phyloP scores from a whole-genome alignment of 371 early-diverging fungal genomes.

The Apophysomyces trapeziformis region DNA sequence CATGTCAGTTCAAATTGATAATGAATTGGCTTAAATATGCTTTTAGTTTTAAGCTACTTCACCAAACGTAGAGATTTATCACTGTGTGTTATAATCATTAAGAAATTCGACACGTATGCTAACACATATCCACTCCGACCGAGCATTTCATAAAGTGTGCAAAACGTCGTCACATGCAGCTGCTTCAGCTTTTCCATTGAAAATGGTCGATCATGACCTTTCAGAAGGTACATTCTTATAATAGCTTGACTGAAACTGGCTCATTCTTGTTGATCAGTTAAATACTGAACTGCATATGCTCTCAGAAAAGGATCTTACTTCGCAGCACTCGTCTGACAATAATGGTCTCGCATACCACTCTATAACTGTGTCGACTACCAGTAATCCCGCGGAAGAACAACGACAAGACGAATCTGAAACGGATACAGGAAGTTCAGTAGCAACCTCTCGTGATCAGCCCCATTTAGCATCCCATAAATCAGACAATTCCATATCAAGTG shows the following conservation, averaged over 20 bases:
- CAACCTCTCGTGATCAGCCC: not conserved
- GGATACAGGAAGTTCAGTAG: not conserved
- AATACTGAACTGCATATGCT: not conserved
- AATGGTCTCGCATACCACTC: not conserved
- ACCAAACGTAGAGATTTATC: no score
- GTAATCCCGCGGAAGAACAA: not conserved
- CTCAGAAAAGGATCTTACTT: not conserved
- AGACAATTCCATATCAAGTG: not conserved
- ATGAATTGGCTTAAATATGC: no score
- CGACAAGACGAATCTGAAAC: not conserved
- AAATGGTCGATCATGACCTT: slow-evolving; percentile 10
- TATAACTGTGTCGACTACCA: not conserved
- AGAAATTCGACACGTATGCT: no score
- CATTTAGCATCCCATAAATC: not conserved
- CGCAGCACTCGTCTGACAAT: not conserved
- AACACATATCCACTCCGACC: no score
- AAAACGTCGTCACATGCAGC: no score
- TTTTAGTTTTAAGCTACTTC: no score
- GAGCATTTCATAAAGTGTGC: no score
- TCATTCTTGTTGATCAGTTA: not conserved
- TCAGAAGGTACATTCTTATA: not conserved
- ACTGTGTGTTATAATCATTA: no score
- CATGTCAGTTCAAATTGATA: no score
- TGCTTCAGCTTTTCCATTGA: no score
- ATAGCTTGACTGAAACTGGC: not conserved